Percentiles rank a stretch among this genome's conserved stretches.
These are phyloP conservation scores for Cylindrotheca closterium DNA, from an alignment of 108 stramenopile genomes.

Conservation along the genomic window DNA sequence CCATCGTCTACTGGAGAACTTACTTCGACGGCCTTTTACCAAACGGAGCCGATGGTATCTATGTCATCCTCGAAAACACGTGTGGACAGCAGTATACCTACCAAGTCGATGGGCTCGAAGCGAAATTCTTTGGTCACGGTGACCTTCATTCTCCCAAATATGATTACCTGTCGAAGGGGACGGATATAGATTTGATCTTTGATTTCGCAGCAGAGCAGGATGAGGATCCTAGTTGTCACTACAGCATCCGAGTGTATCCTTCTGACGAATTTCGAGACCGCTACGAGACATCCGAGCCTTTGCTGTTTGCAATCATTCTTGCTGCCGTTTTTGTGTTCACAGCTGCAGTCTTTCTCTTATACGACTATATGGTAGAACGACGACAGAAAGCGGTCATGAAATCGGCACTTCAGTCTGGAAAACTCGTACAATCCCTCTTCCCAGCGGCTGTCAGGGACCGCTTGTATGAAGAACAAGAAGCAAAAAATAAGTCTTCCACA, in stretches of 20 bases:
- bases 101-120: slow-evolving; percentile 29
- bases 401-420: slow-evolving; percentile 30
- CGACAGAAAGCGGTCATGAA: slow-evolving; percentile 31
- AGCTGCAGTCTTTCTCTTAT: slow-evolving; percentile 37
- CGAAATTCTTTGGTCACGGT: slow-evolving; percentile 37
- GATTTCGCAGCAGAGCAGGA: slow-evolving; percentile 30
- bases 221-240: slow-evolving; percentile 7
- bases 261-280: slow-evolving; percentile 34
- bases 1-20: no score
- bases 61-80: slow-evolving; percentile 32
- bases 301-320: slow-evolving; percentile 27
- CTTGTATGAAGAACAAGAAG: slow-evolving; percentile 19
- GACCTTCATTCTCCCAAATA: slow-evolving; percentile 43
- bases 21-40: no score
- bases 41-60: no score
- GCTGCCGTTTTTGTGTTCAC: slow-evolving; percentile 47
- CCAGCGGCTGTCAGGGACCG: slow-evolving; percentile 52
- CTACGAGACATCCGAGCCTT: slow-evolving; percentile 43
- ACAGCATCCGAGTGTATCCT: slow-evolving; percentile 47
- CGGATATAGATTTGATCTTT: no score
- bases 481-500: background rate
- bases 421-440: slow-evolving; percentile 53
- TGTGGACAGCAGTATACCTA: slow-evolving; percentile 37
- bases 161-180: slow-evolving; percentile 18
- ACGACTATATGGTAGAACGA: slow-evolving; percentile 47